Percentiles rank a stretch among this genome's conserved stretches.
Evolutionary conservation across 495 filamentous ascomycete species (phyloP).

Genomic region (Podospora pseudocomata): DNA sequence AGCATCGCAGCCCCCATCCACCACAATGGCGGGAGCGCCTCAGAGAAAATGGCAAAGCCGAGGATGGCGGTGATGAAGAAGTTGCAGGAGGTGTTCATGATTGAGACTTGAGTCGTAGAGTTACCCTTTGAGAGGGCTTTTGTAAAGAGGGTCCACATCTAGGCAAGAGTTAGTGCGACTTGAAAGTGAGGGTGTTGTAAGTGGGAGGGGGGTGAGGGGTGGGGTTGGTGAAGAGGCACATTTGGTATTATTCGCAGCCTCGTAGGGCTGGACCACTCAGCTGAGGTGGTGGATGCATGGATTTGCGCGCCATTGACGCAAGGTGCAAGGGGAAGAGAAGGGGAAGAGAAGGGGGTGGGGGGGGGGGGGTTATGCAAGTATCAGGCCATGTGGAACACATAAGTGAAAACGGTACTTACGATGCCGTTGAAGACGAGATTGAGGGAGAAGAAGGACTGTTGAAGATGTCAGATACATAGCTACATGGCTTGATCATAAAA

Average conservation of each 20-base stretch:
- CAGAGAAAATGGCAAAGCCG: constrained; percentile 48
- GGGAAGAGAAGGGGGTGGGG: too few species aligned
- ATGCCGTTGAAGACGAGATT: constrained; percentile 87
- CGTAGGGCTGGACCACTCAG: neutral
- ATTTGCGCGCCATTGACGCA: neutral
- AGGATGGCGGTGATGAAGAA: constrained; percentile 89
- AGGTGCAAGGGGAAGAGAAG: neutral
- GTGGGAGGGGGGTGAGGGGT: neutral
- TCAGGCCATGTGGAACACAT: neutral
- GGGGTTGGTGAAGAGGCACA: neutral
- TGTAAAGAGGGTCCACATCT: constrained; percentile 89
- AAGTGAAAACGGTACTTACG: constrained; percentile 35
- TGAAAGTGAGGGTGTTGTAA: neutral
- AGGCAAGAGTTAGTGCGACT: constrained; percentile 12
- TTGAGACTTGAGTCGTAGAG: constrained; percentile 84
- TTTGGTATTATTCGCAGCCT: neutral
- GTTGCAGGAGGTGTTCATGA: constrained; percentile 91
- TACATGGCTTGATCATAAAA: too few species aligned
- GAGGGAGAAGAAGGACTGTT: constrained; percentile 78
- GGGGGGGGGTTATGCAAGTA: neutral
- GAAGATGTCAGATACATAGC: constrained; percentile 7
- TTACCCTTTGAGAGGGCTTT: constrained; percentile 77
- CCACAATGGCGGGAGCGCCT: constrained; percentile 62
- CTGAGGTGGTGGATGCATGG: neutral
- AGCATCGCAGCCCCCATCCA: constrained; percentile 82